Evolutionary conservation across 2,329 filamentous ascomycete species (phyloP), one percentile per base, ranked within the genome.

Genomic region (Diaporthe citri): DNA sequence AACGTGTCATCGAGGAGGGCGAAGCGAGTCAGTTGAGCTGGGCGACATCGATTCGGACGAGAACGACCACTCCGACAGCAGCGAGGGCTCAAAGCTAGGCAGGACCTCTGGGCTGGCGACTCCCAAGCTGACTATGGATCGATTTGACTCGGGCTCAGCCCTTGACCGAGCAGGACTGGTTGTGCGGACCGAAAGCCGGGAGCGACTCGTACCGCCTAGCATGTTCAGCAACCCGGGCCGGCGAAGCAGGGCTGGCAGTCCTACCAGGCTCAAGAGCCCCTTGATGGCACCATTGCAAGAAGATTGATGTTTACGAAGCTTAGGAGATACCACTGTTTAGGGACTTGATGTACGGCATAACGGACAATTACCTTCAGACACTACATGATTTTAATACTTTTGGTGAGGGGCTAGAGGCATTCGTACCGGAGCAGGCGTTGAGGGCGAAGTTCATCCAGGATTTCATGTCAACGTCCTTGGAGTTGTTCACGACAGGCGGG

Each of bases 1-100:
- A 98, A 81, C 92, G 95, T 41, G 93, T 98, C 4, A 85, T 97
- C 70, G 95, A 98, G 84, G 94, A 96, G 78, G 95, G 94, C 17
- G 90, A 91, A n/a, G 85, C 86, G 15, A 86, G 90, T 72, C 93
- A 95, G 56, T 96, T 80, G 96, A 98, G 81, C 89, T 98, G 2
- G 91, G 90, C 39, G 91, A 91, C 22, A 84, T 91, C 12, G 90
- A 92, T 41, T 92, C 91, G 1, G 89, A 91, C 71, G 90, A 93
- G 66, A 90, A 91, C 74, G 90, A 92, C 1, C 86, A 88, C 78
- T 93, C 91, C 0, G 92, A 94, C 80, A 88, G 88, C 76, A 91
- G 88, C 76, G 89, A 91, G 46, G 86, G 86, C 2, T 89, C 87
- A 12, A 85, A 87, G 13, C 83, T 89, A 2, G 92, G 92, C 28